Conservation (phyloP, 2,329 filamentous ascomycete species). For the Pseudogymnoascus destructans region DNA sequence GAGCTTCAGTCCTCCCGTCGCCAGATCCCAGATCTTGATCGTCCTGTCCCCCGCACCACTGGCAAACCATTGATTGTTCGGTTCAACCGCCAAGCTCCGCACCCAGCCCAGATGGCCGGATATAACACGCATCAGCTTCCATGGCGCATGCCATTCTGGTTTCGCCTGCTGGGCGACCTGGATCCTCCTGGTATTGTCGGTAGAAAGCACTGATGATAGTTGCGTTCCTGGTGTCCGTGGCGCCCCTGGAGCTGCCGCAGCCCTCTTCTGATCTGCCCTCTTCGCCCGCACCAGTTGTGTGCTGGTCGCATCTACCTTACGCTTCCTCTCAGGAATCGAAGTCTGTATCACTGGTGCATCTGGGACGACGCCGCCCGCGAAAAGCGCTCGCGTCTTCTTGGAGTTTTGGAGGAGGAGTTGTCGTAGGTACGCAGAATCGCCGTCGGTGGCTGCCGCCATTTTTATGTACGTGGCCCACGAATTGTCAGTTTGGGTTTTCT, state of each 20-base stretch:
- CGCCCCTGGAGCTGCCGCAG: background rate
- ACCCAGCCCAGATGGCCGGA: slow-evolving; percentile 97
- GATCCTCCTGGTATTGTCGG: slow-evolving; percentile 9
- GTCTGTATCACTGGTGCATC: slow-evolving; percentile 8
- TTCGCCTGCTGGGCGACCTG: slow-evolving; percentile 51
- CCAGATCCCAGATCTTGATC: slow-evolving; percentile 98
- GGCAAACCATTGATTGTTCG: slow-evolving; percentile 94
- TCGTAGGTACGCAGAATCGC: slow-evolving; percentile 26
- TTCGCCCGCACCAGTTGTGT: slow-evolving; percentile 18
- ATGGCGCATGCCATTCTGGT: slow-evolving; percentile 94
- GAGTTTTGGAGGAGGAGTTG: slow-evolving; percentile 31
- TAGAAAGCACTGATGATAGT: slow-evolving; percentile 4
- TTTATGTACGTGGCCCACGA: background rate
- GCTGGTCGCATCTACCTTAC: slow-evolving; percentile 14
- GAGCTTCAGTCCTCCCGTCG: slow-evolving; percentile 67
- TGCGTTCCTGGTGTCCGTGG: background rate
- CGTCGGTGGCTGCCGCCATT: slow-evolving; percentile 26
- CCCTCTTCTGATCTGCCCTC: slow-evolving; percentile 26
- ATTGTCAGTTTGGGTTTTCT: slow-evolving; percentile 1
- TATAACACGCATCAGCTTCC: slow-evolving; percentile 97
- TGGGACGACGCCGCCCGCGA: slow-evolving; percentile 21
- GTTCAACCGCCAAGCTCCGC: slow-evolving; percentile 75
- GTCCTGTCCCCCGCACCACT: slow-evolving; percentile 90
- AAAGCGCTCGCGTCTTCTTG: slow-evolving; percentile 30
- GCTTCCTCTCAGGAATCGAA: slow-evolving; percentile 14